Percentiles rank a stretch among this genome's conserved stretches.
Conservation (phyloP, 2,329 filamentous ascomycete species). For the Aspergillus melleus region DNA sequence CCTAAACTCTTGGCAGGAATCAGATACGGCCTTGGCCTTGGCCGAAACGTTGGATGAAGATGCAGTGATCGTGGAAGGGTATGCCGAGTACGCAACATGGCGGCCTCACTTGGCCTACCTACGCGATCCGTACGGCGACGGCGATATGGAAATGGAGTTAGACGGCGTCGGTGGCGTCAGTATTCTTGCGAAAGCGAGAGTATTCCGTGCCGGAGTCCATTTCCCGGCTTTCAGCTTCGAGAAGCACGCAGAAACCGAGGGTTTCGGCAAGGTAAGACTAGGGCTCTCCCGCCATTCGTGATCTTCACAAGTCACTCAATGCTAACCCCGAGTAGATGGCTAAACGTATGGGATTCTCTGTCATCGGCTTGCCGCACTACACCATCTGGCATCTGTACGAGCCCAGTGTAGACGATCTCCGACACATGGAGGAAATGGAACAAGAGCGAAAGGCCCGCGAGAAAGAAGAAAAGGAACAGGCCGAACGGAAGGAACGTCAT, state of each 20-base stretch:
- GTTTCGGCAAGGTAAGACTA: constrained; percentile 83
- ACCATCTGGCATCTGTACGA: constrained; percentile 99
- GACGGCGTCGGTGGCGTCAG: constrained; percentile 97
- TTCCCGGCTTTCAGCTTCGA: constrained; percentile 99
- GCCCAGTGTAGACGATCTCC: constrained; percentile 94
- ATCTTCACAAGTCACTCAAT: background rate
- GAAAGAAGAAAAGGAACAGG: constrained; percentile 72
- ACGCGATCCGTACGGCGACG: constrained; percentile 93
- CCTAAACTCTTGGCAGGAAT: constrained; percentile 98
- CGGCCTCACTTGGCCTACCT: constrained; percentile 94
- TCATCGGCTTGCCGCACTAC: constrained; percentile 94
- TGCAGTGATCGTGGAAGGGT: constrained; percentile 97
- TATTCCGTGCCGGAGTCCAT: constrained; percentile 92
- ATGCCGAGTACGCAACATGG: constrained; percentile 98
- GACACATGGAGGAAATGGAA: constrained; percentile 99
- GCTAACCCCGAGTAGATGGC: constrained; percentile 70
- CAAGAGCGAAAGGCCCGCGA: constrained; percentile 77
- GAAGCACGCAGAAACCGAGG: constrained; percentile 97
- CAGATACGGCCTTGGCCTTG: constrained; percentile 88
- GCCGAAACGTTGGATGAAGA: constrained; percentile 96
- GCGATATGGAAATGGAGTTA: constrained; percentile 99
- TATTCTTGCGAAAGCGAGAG: constrained; percentile 92
- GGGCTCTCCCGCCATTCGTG: background rate
- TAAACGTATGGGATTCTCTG: constrained; percentile 91
- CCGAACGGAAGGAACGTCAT: constrained; percentile 72